These are phyloP conservation scores for Naganishia friedmannii DNA, from an alignment of 768 basidiomycete species.

Conservation along the genomic window DNA sequence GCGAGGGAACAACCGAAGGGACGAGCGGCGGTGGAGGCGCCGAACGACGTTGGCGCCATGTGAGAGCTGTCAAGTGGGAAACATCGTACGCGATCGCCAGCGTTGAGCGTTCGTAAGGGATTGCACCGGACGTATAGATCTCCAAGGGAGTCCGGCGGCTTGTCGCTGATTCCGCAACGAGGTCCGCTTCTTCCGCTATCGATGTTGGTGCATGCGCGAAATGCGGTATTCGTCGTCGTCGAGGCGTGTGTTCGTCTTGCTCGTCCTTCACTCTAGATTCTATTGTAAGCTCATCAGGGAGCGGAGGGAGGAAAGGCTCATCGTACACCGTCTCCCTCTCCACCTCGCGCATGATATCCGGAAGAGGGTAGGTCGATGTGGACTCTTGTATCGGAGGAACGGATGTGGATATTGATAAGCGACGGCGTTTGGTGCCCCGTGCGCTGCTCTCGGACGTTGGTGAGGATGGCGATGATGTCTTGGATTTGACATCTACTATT, in stretches of 20 bases:
- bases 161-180: not conserved
- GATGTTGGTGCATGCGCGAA: not conserved
- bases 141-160: slow-evolving; percentile 21
- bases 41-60: slow-evolving; percentile 1
- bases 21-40: slow-evolving; percentile 5
- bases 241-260: not conserved
- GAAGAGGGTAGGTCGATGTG: not conserved
- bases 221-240: not conserved
- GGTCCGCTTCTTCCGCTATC: not conserved
- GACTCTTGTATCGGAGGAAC: too few species aligned
- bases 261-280: not conserved
- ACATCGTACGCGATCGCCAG: slow-evolving; percentile 24
- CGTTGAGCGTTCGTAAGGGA: slow-evolving; percentile 21
- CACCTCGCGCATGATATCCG: not conserved
- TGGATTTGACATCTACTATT: not conserved
- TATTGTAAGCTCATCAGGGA: slow-evolving; percentile 5
- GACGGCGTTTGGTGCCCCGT: not conserved
- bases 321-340: slow-evolving; percentile 5
- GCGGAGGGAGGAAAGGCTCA: slow-evolving; percentile 12
- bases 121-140: slow-evolving; percentile 26
- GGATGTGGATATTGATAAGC: not conserved
- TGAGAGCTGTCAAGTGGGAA: slow-evolving; percentile 15
- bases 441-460: not conserved
- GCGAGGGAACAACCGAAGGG: slow-evolving; percentile 15
- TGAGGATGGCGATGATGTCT: not conserved